These are phyloP conservation scores for Plasmodium gaboni DNA, from an alignment of 169 alveolate genomes.

Conservation along the genomic window DNA sequence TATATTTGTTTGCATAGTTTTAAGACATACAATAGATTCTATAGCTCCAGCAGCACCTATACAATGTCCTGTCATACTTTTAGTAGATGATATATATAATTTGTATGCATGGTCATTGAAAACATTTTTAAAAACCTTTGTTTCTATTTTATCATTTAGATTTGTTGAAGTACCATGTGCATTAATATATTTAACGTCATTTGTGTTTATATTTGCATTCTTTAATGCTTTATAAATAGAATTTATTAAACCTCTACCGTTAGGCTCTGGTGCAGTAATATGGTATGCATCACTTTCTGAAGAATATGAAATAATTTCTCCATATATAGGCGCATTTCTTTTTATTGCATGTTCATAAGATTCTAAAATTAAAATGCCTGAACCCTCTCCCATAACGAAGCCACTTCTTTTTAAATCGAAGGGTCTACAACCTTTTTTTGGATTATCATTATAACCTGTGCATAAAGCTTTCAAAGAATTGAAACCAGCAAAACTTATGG, in stretches of 20 bases:
- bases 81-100: constrained; percentile 81
- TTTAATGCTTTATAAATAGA: constrained; percentile 73
- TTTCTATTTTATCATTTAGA: constrained; percentile 83
- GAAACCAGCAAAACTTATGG: constrained; percentile 85
- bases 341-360: constrained; percentile 89
- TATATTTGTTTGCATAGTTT: constrained; percentile 81
- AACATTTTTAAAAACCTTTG: constrained; percentile 80
- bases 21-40: constrained; percentile 82
- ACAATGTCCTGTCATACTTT: constrained; percentile 87
- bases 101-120: constrained; percentile 79
- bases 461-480: constrained; percentile 87
- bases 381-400: constrained; percentile 92
- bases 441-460: constrained; percentile 84
- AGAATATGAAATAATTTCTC: constrained; percentile 88
- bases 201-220: constrained; percentile 76
- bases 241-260: constrained; percentile 79
- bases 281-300: constrained; percentile 85
- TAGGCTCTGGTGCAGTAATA: constrained; percentile 85
- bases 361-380: constrained; percentile 90
- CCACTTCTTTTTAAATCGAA: constrained; percentile 92
- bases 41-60: constrained; percentile 86
- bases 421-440: constrained; percentile 91
- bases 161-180: constrained; percentile 88
- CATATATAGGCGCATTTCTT: constrained; percentile 90
- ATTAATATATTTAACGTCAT: constrained; percentile 81